A percentile compares a stretch with the other conserved stretches of the same genome.
phyloP scores from a whole-genome alignment of 495 filamentous ascomycete species.

The Xylaria telfairii region DNA sequence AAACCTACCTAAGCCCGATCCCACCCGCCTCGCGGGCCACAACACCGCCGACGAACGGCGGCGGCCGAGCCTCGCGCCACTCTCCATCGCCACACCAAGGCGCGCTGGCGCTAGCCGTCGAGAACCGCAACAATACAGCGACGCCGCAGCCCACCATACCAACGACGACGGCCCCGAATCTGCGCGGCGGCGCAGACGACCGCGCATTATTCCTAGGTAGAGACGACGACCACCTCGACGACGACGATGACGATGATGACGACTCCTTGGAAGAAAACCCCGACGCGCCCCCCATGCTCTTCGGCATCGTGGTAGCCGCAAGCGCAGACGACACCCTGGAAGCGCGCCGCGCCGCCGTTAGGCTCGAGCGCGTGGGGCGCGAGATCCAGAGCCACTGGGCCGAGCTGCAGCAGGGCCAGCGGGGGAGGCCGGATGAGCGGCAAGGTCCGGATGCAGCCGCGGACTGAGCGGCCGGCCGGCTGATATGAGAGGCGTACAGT shows the following conservation, averaged over 20 bases:
- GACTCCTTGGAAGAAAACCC: slow-evolving; percentile 25
- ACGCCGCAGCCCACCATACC: neutral
- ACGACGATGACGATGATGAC: slow-evolving; percentile 12
- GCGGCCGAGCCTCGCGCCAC: neutral
- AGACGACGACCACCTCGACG: neutral
- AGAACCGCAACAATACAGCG: neutral
- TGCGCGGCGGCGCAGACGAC: slow-evolving; percentile 12
- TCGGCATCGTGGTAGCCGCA: slow-evolving; percentile 42
- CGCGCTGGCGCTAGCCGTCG: slow-evolving; percentile 10
- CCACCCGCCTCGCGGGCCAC: slow-evolving; percentile 1
- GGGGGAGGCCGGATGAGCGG: neutral
- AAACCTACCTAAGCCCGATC: slow-evolving; percentile 38
- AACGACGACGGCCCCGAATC: neutral
- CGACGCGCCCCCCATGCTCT: slow-evolving; percentile 38
- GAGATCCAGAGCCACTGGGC: slow-evolving; percentile 43
- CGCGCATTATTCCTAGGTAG: neutral
- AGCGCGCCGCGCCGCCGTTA: slow-evolving; percentile 40
- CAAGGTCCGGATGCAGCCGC: slow-evolving; percentile 13
- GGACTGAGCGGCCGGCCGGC: slow-evolving; percentile 26
- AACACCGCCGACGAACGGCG: neutral
- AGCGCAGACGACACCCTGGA: slow-evolving; percentile 36
- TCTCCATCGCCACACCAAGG: slow-evolving; percentile 23
- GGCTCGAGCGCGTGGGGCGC: slow-evolving; percentile 45
- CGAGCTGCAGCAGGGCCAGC: slow-evolving; percentile 23
- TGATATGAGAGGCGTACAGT: neutral